Evolutionary conservation across 2,329 filamentous ascomycete species (phyloP), one percentile per base, ranked within the genome.

Genomic region (Talaromyces funiculosus): DNA sequence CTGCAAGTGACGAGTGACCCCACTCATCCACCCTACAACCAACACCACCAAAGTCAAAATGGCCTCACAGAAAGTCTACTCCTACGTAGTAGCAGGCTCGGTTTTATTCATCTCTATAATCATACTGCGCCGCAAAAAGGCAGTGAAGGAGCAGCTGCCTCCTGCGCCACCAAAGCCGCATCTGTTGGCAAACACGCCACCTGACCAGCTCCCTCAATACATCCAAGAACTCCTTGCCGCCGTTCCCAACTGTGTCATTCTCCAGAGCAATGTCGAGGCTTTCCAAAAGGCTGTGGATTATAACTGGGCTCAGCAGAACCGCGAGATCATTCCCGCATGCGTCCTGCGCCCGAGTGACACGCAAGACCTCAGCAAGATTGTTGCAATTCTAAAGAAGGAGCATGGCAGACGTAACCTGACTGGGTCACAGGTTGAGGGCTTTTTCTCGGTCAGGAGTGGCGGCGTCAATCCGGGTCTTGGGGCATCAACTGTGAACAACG

Each of bases 291-390:
- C 57, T 45, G 47, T 59, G 29, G 37, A 59, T 37, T 29, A 53
- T 37, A 59, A 47, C 38, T 59, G 57, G 57, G 47, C 57, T 20
- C 57, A 59, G 47, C 57, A 59, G 47, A 59, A 59, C 57, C 57
- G 57, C 47, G 57, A 59, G 57, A 59, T 59, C 47, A 59, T 59
- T n/a, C 57, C 57, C 22, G 37, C 47, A 37, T 59, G 57, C 47
- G 38, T 59, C 47, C 16, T 59, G 20, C 47, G 47, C 47, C 57
- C 57, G 57, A 47, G 26, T 26, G 38, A 53, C 47, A 59, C 47
- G 37, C 57, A 53, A 9, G 57, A 59, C 37, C 57, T 59, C 37
- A 59, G 57, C 37, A 59, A 45, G 37, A 53, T 24, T 53, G 37
- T 59, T 37, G 18, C 20, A 53, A 59, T 59, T 26, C 26, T 59